A percentile compares a stretch with the other conserved stretches of the same genome.
Conservation (phyloP, 139 green algal genomes). For the Haematococcus sp. region DNA sequence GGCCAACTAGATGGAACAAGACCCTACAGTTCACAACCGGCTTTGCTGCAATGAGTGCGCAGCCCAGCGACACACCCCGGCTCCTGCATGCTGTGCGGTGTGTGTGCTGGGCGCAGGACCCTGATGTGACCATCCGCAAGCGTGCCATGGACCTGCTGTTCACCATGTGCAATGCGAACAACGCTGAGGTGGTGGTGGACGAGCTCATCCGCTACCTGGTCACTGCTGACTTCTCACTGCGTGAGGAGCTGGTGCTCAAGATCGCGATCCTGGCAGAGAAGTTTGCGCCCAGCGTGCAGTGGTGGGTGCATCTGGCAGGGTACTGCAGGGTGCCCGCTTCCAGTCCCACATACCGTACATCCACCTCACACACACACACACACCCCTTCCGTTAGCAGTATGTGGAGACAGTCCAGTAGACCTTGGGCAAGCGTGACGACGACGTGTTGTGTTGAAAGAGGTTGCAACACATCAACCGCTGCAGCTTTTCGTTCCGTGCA, state of each 20-base stretch:
- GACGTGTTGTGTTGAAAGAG: too few relatives aligned
- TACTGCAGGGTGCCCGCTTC: too few relatives aligned
- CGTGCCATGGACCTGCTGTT: constrained; percentile 82
- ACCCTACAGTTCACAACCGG: too few relatives aligned
- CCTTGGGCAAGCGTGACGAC: too few relatives aligned
- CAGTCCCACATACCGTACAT: background rate
- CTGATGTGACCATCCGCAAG: constrained; percentile 86
- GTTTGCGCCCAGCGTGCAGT: constrained; percentile 75
- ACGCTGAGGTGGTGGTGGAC: constrained; percentile 71
- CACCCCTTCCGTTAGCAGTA: too few relatives aligned
- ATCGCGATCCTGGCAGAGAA: constrained; percentile 93
- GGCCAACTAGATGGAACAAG: too few relatives aligned
- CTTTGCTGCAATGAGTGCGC: too few relatives aligned
- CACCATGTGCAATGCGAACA: constrained; percentile 79
- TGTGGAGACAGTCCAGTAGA: too few relatives aligned
- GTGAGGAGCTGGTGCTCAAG: constrained; percentile 97
- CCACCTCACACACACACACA: background rate
- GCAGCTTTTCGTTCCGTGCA: too few relatives aligned
- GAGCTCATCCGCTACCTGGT: constrained; percentile 45
- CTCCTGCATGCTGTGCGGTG: background rate
- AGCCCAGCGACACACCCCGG: too few relatives aligned
- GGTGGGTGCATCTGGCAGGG: constrained; percentile 53
- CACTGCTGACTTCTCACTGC: constrained; percentile 84
- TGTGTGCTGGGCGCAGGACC: constrained; percentile 53
- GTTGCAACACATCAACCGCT: too few relatives aligned